Conservation (phyloP, 2,329 filamentous ascomycete species). For the Diaporthe sp. region DNA sequence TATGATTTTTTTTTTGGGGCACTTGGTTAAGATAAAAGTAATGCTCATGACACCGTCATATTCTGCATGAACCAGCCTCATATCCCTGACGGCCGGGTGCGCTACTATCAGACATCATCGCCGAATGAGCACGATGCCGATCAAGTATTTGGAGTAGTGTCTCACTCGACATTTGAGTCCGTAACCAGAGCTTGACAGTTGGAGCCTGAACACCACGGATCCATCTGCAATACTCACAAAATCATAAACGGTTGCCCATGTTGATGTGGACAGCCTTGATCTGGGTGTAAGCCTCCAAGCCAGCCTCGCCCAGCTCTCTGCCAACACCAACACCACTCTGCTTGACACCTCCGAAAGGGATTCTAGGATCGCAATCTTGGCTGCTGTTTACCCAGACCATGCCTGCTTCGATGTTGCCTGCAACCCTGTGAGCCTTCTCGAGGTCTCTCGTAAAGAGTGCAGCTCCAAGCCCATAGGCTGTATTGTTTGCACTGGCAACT, state of each 20-base stretch:
- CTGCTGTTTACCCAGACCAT: constrained; percentile 60
- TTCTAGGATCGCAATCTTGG: constrained; percentile 59
- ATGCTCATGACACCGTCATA: not conserved
- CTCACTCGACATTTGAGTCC: not conserved
- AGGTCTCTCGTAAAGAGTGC: constrained; percentile 69
- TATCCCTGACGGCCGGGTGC: not conserved
- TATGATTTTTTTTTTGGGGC: no score
- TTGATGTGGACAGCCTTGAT: constrained; percentile 51
- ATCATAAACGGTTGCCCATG: constrained; percentile 38
- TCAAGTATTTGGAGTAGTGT: not conserved
- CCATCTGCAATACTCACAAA: not conserved
- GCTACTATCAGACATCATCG: not conserved
- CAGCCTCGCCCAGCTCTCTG: constrained; percentile 49
- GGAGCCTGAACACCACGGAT: no score
- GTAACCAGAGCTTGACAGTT: not conserved
- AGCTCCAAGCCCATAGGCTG: constrained; percentile 66
- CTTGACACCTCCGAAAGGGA: constrained; percentile 57
- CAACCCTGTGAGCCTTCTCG: constrained; percentile 53
- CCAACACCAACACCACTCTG: constrained; percentile 51
- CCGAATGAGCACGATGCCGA: not conserved
- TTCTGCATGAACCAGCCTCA: no score
- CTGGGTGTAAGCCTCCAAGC: constrained; percentile 47
- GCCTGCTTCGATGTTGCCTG: constrained; percentile 67
- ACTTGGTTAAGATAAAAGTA: no score
- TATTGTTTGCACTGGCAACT: constrained; percentile 52